Base-by-base conservation (phyloP, 1,284 basidiomycete genomes). In the Cutaneotrichosporon sp. region DNA sequence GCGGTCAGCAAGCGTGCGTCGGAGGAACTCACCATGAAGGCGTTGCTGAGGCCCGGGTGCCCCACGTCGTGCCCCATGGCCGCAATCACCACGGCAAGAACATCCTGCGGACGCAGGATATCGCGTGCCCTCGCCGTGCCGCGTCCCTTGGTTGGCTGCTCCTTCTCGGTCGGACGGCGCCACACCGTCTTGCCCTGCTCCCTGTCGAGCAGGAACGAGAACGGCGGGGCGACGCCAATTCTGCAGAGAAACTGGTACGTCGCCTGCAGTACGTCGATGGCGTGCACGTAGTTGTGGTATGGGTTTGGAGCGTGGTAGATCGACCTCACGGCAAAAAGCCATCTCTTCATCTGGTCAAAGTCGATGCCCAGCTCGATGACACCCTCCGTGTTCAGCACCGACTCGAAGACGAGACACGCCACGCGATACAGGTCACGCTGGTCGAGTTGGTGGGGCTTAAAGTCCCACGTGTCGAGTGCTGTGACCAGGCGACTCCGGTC, bases 241-340 rank as follows among this genome's bases (percentile, higher is more conserved):
- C 82, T 77, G 46, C 80, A 80, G 23, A 97, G 78, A 76, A 93
- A 94, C 22, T 82, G 84, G 67, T 94, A 90, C 2, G 85, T 84
- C 1, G 92, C 91, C 72, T 97, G 92, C 20, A 96, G 81, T 12
- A 97, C 93, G 70, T 97, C 93, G 42, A 94, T 79, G 1, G 91
- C 92, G 73, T 97, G 92, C 54, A 90, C 84, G 69, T 93, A 96
- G 69, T 97, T 97, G 77, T 97, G 92, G 74, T 97, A 97, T 14
- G 87, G 86, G 75, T 96, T 96, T 49, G 86, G 84, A 43, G 82
- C 80, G 59, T 91, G 86, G 69, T 97, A 97, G 51, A 92, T 85
- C 34, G 83, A 83, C 30, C 86, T 83, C 13, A 96, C 81, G 60
- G 92, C 88, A 58, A 84, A 83, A 26, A 94, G 79, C 65, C 93